phyloP scores from a whole-genome alignment of 176 grass and related monocot genomes.

The Tuctoria greenei region DNA sequence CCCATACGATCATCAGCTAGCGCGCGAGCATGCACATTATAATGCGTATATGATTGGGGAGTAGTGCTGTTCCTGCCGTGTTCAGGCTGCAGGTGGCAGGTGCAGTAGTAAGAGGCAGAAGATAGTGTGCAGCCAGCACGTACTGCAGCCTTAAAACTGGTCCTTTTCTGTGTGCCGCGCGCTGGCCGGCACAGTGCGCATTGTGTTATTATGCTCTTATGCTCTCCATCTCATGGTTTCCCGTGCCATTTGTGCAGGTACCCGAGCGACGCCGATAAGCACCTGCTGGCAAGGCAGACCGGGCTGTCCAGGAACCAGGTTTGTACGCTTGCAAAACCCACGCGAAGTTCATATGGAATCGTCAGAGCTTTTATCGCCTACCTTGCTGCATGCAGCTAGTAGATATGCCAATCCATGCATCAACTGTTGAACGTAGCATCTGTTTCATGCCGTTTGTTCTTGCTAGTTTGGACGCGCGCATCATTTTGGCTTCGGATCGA shows the following conservation, averaged over 20 bases:
- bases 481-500: constrained; percentile 20
- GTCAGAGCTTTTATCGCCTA: neutral
- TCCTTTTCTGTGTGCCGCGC: constrained; percentile 14
- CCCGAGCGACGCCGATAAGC: constrained; percentile 99
- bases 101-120: neutral
- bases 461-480: constrained; percentile 21
- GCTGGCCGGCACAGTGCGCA: neutral
- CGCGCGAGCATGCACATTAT: neutral
- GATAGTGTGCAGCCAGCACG: constrained; percentile 10
- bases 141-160: constrained; percentile 17
- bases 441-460: constrained; percentile 29
- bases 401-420: neutral
- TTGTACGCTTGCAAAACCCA: constrained; percentile 32
- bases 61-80: constrained; percentile 17
- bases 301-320: constrained; percentile 99
- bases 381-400: neutral
- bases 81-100: neutral
- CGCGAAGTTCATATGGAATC: constrained; percentile 7
- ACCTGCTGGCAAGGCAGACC: constrained; percentile 96
- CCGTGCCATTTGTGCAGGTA: constrained; percentile 67
- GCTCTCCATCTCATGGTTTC: constrained; percentile 15
- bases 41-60: constrained; percentile 56
- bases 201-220: neutral
- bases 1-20: neutral
- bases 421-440: constrained; percentile 3